A percentile compares a stretch with the other conserved stretches of the same genome.
These are phyloP conservation scores for Fusarium succisae DNA, from an alignment of 2,329 filamentous ascomycete genomes.

Conservation along the genomic window DNA sequence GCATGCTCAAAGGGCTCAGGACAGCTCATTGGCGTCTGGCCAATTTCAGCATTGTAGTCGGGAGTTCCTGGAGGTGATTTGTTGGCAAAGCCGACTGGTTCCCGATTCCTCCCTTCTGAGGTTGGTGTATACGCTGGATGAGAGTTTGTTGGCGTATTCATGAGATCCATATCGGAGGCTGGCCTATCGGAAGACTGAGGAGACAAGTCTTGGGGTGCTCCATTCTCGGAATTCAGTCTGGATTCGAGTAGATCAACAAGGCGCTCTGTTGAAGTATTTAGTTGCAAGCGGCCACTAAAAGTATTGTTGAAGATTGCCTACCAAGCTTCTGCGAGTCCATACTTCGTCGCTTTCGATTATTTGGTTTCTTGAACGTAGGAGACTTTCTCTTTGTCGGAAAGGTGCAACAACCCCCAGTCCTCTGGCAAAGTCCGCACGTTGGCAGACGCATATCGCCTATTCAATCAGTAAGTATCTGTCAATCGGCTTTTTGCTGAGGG, in stretches of 20 bases:
- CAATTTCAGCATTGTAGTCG: not conserved
- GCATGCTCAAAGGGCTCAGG: not conserved
- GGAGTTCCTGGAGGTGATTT: not conserved
- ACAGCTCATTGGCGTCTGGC: not conserved
- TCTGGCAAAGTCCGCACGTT: not conserved
- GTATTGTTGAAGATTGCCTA: not conserved
- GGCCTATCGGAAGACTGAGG: not conserved
- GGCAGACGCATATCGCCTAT: not conserved
- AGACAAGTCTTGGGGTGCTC: not conserved
- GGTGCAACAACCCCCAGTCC: not conserved
- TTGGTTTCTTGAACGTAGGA: not conserved
- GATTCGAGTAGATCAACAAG: not conserved
- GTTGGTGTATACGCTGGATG: not conserved
- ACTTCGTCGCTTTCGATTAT: not conserved
- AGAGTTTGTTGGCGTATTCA: not conserved
- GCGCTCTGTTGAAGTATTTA: not conserved
- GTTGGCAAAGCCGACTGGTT: not conserved
- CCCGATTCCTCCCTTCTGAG: not conserved
- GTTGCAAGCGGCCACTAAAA: not conserved
- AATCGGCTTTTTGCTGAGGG: rapidly evolving
- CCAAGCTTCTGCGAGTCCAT: not conserved
- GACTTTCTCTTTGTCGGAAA: not conserved
- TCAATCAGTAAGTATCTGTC: not conserved
- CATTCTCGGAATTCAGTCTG: not conserved
- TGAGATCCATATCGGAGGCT: not conserved